Conservation (phyloP, 805 yeast species). For the Saccharomycopsis malanga region DNA sequence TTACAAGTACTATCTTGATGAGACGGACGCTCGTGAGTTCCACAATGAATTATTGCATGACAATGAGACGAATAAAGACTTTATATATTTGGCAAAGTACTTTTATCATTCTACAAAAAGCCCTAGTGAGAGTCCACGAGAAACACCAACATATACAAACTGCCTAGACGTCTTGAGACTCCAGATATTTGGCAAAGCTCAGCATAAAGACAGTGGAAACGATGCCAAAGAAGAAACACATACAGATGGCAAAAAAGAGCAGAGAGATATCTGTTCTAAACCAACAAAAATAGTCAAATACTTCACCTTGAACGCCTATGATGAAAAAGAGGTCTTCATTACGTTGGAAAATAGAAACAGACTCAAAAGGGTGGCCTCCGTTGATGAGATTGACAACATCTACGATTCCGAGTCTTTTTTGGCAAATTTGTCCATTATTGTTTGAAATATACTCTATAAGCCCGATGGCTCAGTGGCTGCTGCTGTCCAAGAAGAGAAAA, state of each 20-base stretch:
- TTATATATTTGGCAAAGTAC: conserved; percentile 14
- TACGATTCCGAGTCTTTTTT: conserved; percentile 8
- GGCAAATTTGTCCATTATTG: too few species aligned
- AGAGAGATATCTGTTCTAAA: too few species aligned
- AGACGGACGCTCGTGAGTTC: background rate
- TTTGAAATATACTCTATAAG: too few species aligned
- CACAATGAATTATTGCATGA: conserved; percentile 10
- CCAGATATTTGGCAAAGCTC: background rate
- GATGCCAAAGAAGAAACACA: background rate
- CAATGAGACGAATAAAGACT: background rate
- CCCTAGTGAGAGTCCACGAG: background rate
- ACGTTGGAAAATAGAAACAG: conserved; percentile 2
- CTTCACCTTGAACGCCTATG: conserved; percentile 14
- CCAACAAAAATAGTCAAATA: conserved; percentile 8
- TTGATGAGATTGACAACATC: conserved; percentile 19
- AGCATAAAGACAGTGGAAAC: background rate
- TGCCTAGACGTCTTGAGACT: conserved; percentile 10
- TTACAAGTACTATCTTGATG: conserved; percentile 9
- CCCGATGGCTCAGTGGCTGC: too few species aligned
- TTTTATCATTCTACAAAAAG: conserved; percentile 7
- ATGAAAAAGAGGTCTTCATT: conserved; percentile 17
- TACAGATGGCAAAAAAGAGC: conserved; percentile 1
- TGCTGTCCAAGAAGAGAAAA: too few species aligned
- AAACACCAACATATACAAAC: background rate
- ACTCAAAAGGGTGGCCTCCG: conserved; percentile 4